Evolutionary conservation across 306 rosid species (phyloP), one percentile per base, ranked within the genome.

Genomic region (Canavalia gladiata): DNA sequence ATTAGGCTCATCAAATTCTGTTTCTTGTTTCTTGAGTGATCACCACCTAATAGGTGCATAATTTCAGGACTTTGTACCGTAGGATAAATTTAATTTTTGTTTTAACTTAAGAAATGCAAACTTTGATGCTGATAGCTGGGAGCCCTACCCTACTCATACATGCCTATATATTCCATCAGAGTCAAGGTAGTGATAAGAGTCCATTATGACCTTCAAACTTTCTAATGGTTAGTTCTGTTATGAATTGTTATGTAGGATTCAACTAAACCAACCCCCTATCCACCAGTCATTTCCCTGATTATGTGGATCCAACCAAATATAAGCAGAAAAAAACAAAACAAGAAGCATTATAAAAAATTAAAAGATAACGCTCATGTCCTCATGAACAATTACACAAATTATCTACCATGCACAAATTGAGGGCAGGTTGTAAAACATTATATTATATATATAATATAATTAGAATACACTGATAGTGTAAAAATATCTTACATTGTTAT

Each of bases 161-260:
- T 35, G 11, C 62, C 39, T 55, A 18, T 18, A 18, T 18, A 54
- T 58, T 41, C 30, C 3, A 1, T 25, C 41, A 43, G 56, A 43
- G 79, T 45, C 79, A 75, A 58, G 45, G 33, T 8, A 65, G 49
- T 54, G 68, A 18, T 25, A 68, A 45, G 37, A 64, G 9, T 75
- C 31, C 87, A 78, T 52, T 49, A 56, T 56, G 57, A 45, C 52
- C 57, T 47, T 66, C 51, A 52, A 71, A 60, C 77, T 56, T 72
- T 69, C 69, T 51, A 46, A 46, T 68, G 73, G 57, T 65, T 73
- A 74, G 47, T 47, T 79, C 73, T 83, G 79, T 76, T 51, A 79
- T 78, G 89, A 86, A 59, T 60, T 82, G 76, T 83, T 82, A 77
- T 60, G 87, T 84, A 77, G 85, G 86, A 83, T 88, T 84, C 91